Base-by-base conservation (phyloP, 768 basidiomycete species). In the Suillus occidentalis region DNA sequence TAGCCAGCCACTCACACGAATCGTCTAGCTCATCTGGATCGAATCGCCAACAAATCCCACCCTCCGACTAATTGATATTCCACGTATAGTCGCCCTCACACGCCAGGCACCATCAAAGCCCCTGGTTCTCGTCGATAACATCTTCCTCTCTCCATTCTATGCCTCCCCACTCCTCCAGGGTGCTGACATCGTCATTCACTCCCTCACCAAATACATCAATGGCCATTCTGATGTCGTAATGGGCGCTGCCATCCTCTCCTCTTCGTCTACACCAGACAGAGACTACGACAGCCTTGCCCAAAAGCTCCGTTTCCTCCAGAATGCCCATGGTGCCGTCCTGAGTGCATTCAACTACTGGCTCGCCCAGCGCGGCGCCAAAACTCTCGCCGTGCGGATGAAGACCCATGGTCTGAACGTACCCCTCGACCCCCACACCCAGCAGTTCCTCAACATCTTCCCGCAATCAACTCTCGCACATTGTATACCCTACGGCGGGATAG, bases 1-100 rank as follows among this genome's bases (percentile, higher is more conserved):
- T 14, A 2, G 4, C 7, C 14, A 8, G 28, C 4, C 25, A 69
- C 13, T 63, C 49, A 67, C 36, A 28, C 61, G 9, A 28, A 25
- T 43, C 20, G 28, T 25, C 8, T 66, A 97, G 93, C 81, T 97
- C 10, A 85, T 99, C 63, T 98, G 95, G 95, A 87, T 97, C 68
- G 97, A 99, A 77, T 83, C 92, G 0, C 97, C 95, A 0, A 99
- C 97, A 4, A 99, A 98, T 79, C 97, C 97, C 0, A 94, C 94
- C 1, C 87, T 99, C 12, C 88, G 92, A 20, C 79, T 98, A 43
- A 88, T 96, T 45, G 91, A 94, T 71, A 89, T 99, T 73, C 76
- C 82, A 1, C 85, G 87, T 62, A 85, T 99, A 68, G 83, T 87
- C 31, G 72, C 82, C 13, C 78, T 97, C 59, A 88, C 89, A 3